phyloP scores from a whole-genome alignment of 176 grass and related monocot genomes.

The Cenchrus americanus region DNA sequence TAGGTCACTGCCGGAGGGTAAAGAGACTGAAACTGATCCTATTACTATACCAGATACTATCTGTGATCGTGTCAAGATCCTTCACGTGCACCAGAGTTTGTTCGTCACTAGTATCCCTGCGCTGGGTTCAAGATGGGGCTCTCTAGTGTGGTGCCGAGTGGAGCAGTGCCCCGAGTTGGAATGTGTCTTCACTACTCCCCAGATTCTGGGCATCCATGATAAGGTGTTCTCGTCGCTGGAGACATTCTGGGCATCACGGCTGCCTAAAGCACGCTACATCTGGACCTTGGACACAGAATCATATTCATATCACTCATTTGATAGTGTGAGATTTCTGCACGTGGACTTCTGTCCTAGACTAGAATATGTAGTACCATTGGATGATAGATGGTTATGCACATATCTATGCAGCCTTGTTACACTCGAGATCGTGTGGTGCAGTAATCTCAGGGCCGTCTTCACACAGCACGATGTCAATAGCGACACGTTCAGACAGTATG shows the following conservation, averaged over 20 bases:
- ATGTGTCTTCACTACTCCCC: not conserved
- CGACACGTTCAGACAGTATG: no score
- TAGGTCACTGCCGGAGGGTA: not conserved
- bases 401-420: no score
- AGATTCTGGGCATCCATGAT: no score
- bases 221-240: not conserved
- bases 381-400: no score
- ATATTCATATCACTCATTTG: no score
- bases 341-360: no score
- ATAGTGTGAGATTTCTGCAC: no score
- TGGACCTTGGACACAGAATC: not conserved
- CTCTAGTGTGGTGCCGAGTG: not conserved
- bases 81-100: not conserved
- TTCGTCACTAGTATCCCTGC: not conserved
- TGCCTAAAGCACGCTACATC: not conserved
- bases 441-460: no score
- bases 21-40: not conserved
- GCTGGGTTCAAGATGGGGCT: no score
- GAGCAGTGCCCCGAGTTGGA: constrained; percentile 18
- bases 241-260: constrained; percentile 25
- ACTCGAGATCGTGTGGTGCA: no score
- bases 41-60: not conserved
- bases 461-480: no score
- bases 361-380: no score
- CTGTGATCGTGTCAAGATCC: accelerated